phyloP scores from a whole-genome alignment of 176 grass and related monocot species.

The Aechmea fasciata region DNA sequence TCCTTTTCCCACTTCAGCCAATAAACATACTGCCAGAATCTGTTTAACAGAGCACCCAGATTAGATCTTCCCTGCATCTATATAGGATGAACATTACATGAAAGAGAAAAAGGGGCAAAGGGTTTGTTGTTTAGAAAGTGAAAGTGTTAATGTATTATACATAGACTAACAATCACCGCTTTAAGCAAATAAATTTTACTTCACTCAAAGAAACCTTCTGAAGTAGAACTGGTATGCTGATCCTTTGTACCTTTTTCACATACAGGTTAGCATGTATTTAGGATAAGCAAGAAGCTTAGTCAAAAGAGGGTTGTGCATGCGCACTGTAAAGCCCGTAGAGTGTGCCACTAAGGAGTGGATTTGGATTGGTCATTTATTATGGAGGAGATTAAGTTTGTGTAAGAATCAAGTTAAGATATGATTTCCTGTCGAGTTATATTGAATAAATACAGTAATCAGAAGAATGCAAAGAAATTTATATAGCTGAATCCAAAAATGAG shows the following conservation, averaged over 20 bases:
- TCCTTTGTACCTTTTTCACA: neutral
- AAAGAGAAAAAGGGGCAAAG: neutral
- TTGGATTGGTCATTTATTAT: too few species aligned
- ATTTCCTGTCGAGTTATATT: too few species aligned
- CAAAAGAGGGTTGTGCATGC: neutral
- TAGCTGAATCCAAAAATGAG: too few species aligned
- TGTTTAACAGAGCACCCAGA: conserved; percentile 24
- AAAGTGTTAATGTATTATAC: neutral
- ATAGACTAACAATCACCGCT: neutral
- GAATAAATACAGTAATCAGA: too few species aligned
- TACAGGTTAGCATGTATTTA: neutral
- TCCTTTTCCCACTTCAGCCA: conserved; percentile 69
- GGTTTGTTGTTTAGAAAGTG: too few species aligned
- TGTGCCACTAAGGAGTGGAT: too few species aligned
- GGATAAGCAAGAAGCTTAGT: neutral
- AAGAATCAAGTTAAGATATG: too few species aligned
- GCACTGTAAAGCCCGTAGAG: too few species aligned
- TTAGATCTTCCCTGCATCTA: neutral
- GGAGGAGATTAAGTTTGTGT: too few species aligned
- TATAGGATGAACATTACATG: neutral
- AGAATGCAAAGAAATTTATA: too few species aligned
- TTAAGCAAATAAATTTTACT: neutral
- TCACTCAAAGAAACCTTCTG: neutral
- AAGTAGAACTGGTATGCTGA: neutral
- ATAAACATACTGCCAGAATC: conserved; percentile 62